A percentile compares a stretch with the other conserved stretches of the same genome.
phyloP scores from a whole-genome alignment of 2,329 filamentous ascomycete species.

The Aspergillus sp. region DNA sequence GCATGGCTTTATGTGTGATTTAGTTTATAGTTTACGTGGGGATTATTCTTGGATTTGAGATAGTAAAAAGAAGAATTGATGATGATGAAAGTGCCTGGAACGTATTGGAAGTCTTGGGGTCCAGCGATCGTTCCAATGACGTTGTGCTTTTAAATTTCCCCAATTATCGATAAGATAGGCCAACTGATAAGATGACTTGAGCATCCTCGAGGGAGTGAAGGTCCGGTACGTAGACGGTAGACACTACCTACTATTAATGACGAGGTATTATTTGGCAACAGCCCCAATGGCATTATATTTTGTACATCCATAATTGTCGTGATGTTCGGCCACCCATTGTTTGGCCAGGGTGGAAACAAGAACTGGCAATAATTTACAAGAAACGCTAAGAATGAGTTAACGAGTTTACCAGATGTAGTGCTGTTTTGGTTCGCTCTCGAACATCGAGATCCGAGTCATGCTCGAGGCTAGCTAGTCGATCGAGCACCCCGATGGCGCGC shows the following conservation, averaged over 20 bases:
- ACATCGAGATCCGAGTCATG: slow-evolving; percentile 78
- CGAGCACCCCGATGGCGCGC: slow-evolving; percentile 68
- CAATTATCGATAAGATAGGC: not conserved
- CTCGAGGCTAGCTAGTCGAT: slow-evolving; percentile 63
- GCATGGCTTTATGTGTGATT: slow-evolving; percentile 21
- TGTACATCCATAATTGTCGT: not conserved
- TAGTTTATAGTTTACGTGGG: not conserved
- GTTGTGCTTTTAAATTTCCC: not conserved
- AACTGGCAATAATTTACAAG: slow-evolving; percentile 1
- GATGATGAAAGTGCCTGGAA: not conserved
- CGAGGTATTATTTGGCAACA: too few relatives aligned
- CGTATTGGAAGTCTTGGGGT: not conserved
- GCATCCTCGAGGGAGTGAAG: too few relatives aligned
- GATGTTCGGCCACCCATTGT: not conserved
- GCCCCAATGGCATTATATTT: not conserved
- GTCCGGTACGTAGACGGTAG: too few relatives aligned
- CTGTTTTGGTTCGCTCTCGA: slow-evolving; percentile 78
- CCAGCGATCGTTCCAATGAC: not conserved
- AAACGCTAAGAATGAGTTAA: slow-evolving; percentile 22
- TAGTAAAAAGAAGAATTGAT: not conserved
- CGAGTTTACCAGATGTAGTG: slow-evolving; percentile 66
- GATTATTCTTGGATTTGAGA: not conserved
- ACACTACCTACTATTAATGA: too few relatives aligned
- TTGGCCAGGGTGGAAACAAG: not conserved
- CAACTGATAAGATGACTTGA: not conserved